Evolutionary conservation across 257 asterid species (phyloP), one percentile per base, ranked within the genome.

Genomic region (Paraleonurus japonicus): DNA sequence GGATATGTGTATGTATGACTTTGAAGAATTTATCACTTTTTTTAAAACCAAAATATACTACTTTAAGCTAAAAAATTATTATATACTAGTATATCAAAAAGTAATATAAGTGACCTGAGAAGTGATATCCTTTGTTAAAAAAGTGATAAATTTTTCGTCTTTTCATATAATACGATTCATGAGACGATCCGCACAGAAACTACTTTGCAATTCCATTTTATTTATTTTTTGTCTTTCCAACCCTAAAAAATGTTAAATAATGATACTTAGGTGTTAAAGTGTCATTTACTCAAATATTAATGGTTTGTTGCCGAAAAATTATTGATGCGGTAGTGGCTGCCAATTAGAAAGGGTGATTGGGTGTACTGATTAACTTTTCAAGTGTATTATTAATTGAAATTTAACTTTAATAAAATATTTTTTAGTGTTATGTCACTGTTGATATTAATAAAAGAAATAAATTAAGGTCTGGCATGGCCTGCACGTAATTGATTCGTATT

Each of bases 401-500:
- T 60, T 50, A 15, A 67, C 51, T 61, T 58, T 65, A 54, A 24
- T 53, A 26, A 30, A 26, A 24, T 58, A 53, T 16, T 45, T 39
- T 22, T 12, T 32, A 33, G 43, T 20, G 22, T 19, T 39, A 30
- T 62, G 3, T 33, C 16, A 50, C 13, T 43, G 0, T 51, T 13
- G 2, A 39, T 13, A 51, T 23, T 67, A 51, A 12, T 55, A 30
- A 13, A 58, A n/a, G 22, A 47, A 47, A n/a, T n/a, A 47, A 16
- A n/a, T n/a, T 4, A 47, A n/a, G 22, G 16, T 76, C 47, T 65
- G 43, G 61, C 53, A 65, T 47, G 74, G 65, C 27, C 74, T 45
- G 22, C 81, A 71, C 65, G 65, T 70, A 37, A 70, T 53, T 61
- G 35, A 23, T 70, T 39, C 15, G 45, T 37, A 32, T 22, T 16